Evolutionary conservation across 169 alveolate genomes (phyloP), one percentile per base, ranked within the genome.

Genomic region (Toxoplasma gondii): DNA sequence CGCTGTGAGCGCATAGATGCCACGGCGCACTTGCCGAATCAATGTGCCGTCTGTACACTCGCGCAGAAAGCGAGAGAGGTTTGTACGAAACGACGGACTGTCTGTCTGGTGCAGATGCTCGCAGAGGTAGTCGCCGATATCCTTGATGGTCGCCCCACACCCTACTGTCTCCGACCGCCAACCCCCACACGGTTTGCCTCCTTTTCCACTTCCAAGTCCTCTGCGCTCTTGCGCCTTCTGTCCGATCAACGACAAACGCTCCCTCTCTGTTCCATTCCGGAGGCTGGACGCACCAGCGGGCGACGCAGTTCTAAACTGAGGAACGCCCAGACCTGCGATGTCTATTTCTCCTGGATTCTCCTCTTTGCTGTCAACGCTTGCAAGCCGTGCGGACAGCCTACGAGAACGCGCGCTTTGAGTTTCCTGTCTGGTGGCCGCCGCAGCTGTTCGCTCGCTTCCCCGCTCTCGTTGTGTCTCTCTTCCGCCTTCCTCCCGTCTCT

Each of bases 141-240:
- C 90, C 38, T 82, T 82, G 19, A 39, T 29, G 0, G 90, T 82
- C 34, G 90, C 90, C 90, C 90, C 90, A 22, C 90, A 82, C 38
- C 90, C 34, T 22, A 43, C 64, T 16, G 17, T 82, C 24, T 82
- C 90, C 19, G 39, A 78, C 39, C 86, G 45, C 39, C 5, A 31
- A 31, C 82, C 43, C 5, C 38, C 34, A 69, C n/a, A 70, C 83
- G 83, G 36, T 70, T 70, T 22, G 45, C 27, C 86, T 78, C 74
- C n/a, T 19, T 31, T 10, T 64, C 34, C 9, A 19, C 31, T 12
- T 31, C 4, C 74, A 10, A 41, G 45, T n/a, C 82, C 27, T 31
- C 86, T 19, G 39, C n/a, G 4, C 44, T 78, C n/a, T 9, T n/a
- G 39, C 29, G 39, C 4, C 44, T n/a, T 29, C 1, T n/a, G 39